These are phyloP conservation scores for Pulveroboletus sp. DNA, from an alignment of 768 basidiomycete species.

Conservation along the genomic window DNA sequence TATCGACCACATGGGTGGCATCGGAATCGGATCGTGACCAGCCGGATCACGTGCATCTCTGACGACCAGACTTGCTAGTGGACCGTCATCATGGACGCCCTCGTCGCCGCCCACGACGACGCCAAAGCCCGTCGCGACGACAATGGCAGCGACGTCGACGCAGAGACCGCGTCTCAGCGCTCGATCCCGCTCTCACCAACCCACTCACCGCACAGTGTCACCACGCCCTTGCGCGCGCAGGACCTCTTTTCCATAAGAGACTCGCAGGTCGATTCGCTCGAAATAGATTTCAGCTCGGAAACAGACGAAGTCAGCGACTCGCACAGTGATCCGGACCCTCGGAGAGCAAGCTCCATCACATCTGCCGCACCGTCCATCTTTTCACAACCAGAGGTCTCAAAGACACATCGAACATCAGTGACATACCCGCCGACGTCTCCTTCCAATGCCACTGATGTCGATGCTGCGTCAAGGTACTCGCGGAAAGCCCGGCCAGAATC, in stretches of 20 bases:
- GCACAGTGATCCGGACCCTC: slow-evolving; percentile 30
- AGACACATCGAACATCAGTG: slow-evolving; percentile 32
- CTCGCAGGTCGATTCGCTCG: slow-evolving; percentile 46
- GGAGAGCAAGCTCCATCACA: slow-evolving; percentile 48
- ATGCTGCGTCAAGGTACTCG: slow-evolving; percentile 55
- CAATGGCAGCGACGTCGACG: slow-evolving; percentile 53
- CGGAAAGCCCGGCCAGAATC: slow-evolving; percentile 80
- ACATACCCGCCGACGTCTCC: slow-evolving; percentile 62
- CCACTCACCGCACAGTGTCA: slow-evolving; percentile 43
- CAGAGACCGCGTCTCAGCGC: slow-evolving; percentile 75
- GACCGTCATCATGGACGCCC: slow-evolving; percentile 6
- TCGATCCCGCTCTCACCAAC: slow-evolving; percentile 73
- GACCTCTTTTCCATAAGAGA: slow-evolving; percentile 38
- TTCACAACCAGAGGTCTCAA: slow-evolving; percentile 36
- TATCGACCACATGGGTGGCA: not conserved
- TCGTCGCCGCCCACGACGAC: slow-evolving; percentile 4
- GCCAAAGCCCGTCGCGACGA: slow-evolving; percentile 15
- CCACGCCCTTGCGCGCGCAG: slow-evolving; percentile 21
- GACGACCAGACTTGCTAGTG: not conserved
- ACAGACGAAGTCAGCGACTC: slow-evolving; percentile 53
- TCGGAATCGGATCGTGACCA: not conserved
- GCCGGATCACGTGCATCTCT: slow-evolving; percentile 17
- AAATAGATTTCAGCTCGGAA: slow-evolving; percentile 55
- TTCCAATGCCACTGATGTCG: slow-evolving; percentile 44
- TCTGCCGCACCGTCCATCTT: slow-evolving; percentile 46